Conservation (phyloP, 2,329 filamentous ascomycete genomes). For the Trichoderma breve region DNA sequence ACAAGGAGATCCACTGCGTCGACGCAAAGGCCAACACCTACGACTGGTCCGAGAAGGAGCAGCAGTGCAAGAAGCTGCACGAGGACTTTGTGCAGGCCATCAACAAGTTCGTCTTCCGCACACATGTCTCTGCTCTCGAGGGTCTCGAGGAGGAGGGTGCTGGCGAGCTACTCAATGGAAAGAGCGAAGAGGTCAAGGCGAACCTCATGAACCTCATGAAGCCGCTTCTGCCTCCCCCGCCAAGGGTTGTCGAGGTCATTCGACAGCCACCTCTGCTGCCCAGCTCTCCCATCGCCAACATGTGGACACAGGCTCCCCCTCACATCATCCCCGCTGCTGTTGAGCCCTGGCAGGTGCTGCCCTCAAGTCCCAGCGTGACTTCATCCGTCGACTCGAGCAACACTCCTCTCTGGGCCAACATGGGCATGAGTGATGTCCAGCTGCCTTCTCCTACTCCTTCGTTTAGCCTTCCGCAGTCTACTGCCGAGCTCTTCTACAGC, state of each 20-base stretch:
- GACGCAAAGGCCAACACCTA: constrained; percentile 87
- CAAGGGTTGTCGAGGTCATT: constrained; percentile 84
- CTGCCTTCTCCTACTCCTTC: constrained; percentile 76
- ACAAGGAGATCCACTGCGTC: constrained; percentile 91
- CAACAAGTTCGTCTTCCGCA: constrained; percentile 96
- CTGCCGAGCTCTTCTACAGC: constrained; percentile 75
- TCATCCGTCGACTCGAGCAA: constrained; percentile 67
- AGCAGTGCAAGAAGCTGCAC: constrained; percentile 94
- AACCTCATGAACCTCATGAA: constrained; percentile 83
- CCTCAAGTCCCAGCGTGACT: constrained; percentile 80
- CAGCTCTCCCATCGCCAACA: constrained; percentile 72
- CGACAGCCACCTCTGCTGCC: constrained; percentile 82
- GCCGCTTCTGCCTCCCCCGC: constrained; percentile 80
- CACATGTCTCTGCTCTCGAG: constrained; percentile 83
- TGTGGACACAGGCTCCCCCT: constrained; percentile 76
- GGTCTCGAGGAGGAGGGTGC: constrained; percentile 95
- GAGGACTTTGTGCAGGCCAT: constrained; percentile 94
- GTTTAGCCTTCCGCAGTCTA: constrained; percentile 70
- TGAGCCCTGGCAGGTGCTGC: constrained; percentile 86
- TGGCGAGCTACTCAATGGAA: constrained; percentile 86
- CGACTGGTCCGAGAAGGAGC: constrained; percentile 95
- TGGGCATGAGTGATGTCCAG: constrained; percentile 71
- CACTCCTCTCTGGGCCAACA: constrained; percentile 74
- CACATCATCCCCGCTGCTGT: constrained; percentile 63
- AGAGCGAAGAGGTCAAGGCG: constrained; percentile 89